Conservation (phyloP, 129 eudicot species). For the Sambucus nigra region DNA sequence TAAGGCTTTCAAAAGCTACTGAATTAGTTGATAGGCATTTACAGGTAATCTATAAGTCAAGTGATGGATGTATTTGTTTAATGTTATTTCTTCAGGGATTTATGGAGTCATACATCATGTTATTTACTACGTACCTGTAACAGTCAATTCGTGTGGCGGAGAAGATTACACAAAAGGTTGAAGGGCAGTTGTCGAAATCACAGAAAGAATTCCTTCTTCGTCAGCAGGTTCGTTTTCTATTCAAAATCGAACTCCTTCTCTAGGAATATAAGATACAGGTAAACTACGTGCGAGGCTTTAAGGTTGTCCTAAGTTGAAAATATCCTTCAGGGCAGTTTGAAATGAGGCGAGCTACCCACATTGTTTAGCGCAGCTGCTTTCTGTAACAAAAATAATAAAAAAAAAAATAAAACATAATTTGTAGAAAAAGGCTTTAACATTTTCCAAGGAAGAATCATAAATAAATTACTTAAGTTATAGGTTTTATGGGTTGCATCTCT, state of each 20-base stretch:
- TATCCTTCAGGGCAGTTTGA: too few species aligned
- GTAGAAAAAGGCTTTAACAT: too few species aligned
- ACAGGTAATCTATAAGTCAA: conserved; percentile 49
- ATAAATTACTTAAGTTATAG: not conserved
- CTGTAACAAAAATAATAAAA: too few species aligned
- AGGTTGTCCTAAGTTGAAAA: too few species aligned
- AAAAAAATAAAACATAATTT: too few species aligned
- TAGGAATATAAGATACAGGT: not conserved
- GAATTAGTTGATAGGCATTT: conserved; percentile 92
- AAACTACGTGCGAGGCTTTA: not conserved
- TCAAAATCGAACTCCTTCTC: too few species aligned
- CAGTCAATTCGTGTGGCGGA: conserved; percentile 98
- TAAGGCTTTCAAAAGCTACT: conserved; percentile 88
- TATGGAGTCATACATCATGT: conserved; percentile 6
- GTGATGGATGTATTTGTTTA: conserved; percentile 4
- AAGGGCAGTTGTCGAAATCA: conserved; percentile 95
- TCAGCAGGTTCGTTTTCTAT: conserved; percentile 64
- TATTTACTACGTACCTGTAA: conserved; percentile 19
- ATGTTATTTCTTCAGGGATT: not conserved
- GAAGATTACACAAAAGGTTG: conserved; percentile 99
- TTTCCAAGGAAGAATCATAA: not conserved
- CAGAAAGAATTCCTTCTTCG: conserved; percentile 96
- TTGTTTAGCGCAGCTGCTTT: too few species aligned
- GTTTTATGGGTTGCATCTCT: not conserved
- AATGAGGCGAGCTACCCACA: too few species aligned